Evolutionary conservation across 345 rosid species (phyloP).

Genomic region (Eucalyptus regnans): DNA sequence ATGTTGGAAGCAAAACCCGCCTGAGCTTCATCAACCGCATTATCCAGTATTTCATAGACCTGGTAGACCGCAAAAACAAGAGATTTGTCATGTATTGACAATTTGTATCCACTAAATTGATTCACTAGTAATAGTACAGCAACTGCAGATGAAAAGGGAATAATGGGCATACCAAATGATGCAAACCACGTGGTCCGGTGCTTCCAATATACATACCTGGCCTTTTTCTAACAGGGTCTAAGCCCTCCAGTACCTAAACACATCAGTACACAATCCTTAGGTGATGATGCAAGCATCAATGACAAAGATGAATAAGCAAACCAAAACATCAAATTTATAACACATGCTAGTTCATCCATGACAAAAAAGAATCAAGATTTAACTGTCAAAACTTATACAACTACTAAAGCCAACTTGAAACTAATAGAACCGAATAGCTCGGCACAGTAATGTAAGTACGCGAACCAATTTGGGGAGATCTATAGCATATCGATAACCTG

Average conservation of each 20-base stretch:
- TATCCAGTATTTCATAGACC: conserved; percentile 98
- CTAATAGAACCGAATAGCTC: not conserved
- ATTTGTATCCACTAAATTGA: not conserved
- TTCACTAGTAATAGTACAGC: not conserved
- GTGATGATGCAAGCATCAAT: not conserved
- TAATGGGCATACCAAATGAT: conserved; percentile 61
- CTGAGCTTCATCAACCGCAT: conserved; percentile 98
- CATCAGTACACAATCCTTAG: not conserved
- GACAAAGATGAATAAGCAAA: not conserved
- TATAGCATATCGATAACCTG: conserved; percentile 30
- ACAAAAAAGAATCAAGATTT: not conserved
- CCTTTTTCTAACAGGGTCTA: conserved; percentile 95
- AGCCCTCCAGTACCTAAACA: conserved; percentile 84
- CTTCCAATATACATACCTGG: conserved; percentile 99
- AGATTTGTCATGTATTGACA: not conserved
- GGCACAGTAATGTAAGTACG: not conserved
- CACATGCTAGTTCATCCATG: not conserved
- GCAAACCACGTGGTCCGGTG: conserved; percentile 98
- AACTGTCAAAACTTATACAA: not conserved
- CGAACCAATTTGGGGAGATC: not conserved
- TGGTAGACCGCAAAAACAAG: conserved; percentile 5
- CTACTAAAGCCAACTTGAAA: not conserved
- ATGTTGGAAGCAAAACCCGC: conserved; percentile 84
- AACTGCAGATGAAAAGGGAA: not conserved
- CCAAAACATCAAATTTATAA: not conserved